These are phyloP conservation scores for Boletus barrowsii DNA, from an alignment of 768 basidiomycete species.

Conservation along the genomic window DNA sequence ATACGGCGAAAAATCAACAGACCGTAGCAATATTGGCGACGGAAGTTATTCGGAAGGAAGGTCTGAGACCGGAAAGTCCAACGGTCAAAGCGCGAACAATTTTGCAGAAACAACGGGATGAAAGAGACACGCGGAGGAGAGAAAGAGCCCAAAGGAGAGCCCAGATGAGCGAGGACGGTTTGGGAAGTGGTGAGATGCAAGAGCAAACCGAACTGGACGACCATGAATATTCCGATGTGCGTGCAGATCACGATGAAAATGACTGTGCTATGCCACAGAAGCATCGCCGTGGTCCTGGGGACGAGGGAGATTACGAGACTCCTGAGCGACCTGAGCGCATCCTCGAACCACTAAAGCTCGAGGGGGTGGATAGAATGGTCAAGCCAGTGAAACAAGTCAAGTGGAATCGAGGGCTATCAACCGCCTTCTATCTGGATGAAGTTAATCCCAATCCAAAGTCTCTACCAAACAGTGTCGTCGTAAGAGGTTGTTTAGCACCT, in stretches of 20 bases:
- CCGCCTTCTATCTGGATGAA: constrained; percentile 60
- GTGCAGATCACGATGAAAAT: constrained; percentile 24
- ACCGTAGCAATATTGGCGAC: constrained; percentile 63
- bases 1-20: constrained; percentile 71
- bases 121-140: constrained; percentile 48
- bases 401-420: constrained; percentile 71
- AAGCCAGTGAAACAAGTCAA: constrained; percentile 58
- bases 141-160: constrained; percentile 63
- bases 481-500: constrained; percentile 67
- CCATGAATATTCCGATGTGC: neutral
- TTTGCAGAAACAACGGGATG: constrained; percentile 64
- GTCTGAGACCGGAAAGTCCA: constrained; percentile 74
- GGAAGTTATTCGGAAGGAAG: constrained; percentile 67
- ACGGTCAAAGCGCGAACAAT: constrained; percentile 69
- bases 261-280: constrained; percentile 24
- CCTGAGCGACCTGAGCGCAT: constrained; percentile 46
- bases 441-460: constrained; percentile 50
- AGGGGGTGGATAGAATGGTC: constrained; percentile 29
- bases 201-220: constrained; percentile 21
- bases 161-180: constrained; percentile 39
- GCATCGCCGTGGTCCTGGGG: constrained; percentile 70
- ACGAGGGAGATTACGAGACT: constrained; percentile 77
- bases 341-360: constrained; percentile 40
- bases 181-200: constrained; percentile 27
- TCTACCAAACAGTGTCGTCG: constrained; percentile 39